Conservation (phyloP, 768 basidiomycete species). For the Cantharellus anzutake region DNA sequence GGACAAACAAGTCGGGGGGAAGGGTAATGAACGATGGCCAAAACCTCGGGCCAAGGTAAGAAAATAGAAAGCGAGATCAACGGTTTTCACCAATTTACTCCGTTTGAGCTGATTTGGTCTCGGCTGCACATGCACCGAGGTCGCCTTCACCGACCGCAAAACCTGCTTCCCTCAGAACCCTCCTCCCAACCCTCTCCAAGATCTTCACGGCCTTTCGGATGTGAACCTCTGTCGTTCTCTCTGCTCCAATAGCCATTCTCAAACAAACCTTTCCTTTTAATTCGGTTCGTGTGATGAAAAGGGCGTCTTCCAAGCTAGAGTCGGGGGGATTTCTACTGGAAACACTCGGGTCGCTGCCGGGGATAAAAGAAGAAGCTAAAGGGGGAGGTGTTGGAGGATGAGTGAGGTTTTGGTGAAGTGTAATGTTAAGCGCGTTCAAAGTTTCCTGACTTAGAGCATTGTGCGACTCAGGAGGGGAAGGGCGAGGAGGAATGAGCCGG, state of each 20-base stretch:
- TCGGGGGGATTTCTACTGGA: too few species aligned
- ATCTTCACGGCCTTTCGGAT: conserved; percentile 39
- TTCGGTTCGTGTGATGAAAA: conserved; percentile 61
- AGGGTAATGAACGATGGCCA: too few species aligned
- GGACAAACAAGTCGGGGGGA: too few species aligned
- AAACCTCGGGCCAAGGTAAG: too few species aligned
- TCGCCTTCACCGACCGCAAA: neutral
- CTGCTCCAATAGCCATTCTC: conserved; percentile 57
- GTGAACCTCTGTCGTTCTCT: conserved; percentile 43
- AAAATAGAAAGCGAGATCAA: too few species aligned
- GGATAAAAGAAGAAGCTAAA: too few species aligned
- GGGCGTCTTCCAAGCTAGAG: conserved; percentile 20
- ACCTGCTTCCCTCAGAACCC: conserved; percentile 19
- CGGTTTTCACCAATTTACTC: too few species aligned
- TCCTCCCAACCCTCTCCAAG: conserved; percentile 35
- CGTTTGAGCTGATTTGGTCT: too few species aligned
- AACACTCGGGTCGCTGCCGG: too few species aligned
- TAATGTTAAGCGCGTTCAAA: conserved; percentile 47
- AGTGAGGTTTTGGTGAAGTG: conserved; percentile 39
- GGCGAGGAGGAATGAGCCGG: conserved; percentile 25
- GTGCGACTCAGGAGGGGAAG: neutral
- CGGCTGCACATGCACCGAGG: too few species aligned
- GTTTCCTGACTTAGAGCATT: conserved; percentile 17
- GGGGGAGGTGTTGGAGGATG: conserved; percentile 17
- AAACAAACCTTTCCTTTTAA: conserved; percentile 58